Evolutionary conservation across 1,139 yeast species (phyloP).

Genomic region (Saccharomycopsis crataegensis): DNA sequence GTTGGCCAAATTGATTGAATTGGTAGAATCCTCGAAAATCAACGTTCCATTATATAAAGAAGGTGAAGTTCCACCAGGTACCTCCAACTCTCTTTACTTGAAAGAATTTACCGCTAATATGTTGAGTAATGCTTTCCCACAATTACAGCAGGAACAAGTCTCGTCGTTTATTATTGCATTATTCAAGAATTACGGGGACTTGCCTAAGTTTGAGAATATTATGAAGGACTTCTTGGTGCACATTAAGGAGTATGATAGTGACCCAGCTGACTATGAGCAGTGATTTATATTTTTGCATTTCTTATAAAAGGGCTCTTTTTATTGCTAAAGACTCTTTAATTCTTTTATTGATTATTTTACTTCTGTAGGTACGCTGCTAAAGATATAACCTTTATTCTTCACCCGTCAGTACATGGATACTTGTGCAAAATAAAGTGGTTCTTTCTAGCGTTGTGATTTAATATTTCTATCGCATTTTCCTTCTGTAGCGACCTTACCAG

Average conservation of each 20-base stretch:
- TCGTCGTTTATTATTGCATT: slow-evolving; percentile 73
- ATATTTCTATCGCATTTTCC: too few relatives aligned
- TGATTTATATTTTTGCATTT: too few relatives aligned
- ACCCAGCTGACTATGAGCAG: too few relatives aligned
- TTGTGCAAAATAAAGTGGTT: too few relatives aligned
- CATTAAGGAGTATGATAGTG: slow-evolving; percentile 94
- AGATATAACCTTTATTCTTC: too few relatives aligned
- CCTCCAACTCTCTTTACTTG: slow-evolving; percentile 70
- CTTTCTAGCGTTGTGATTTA: too few relatives aligned
- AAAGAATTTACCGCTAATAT: slow-evolving; percentile 78
- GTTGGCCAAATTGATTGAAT: slow-evolving; percentile 73
- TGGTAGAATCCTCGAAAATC: slow-evolving; percentile 72
- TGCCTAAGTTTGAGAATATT: slow-evolving; percentile 70
- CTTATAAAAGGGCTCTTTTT: too few relatives aligned
- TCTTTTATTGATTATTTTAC: too few relatives aligned
- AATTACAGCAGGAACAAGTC: slow-evolving; percentile 77
- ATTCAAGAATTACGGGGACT: slow-evolving; percentile 65
- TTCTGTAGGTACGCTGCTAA: too few relatives aligned
- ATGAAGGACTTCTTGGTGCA: slow-evolving; percentile 95
- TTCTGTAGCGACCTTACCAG: too few relatives aligned
- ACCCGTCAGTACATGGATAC: too few relatives aligned
- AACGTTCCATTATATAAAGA: slow-evolving; percentile 71
- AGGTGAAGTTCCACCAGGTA: slow-evolving; percentile 73
- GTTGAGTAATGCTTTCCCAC: slow-evolving; percentile 83
- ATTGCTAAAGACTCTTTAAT: too few relatives aligned